Evolutionary conservation across 768 basidiomycete species (phyloP).

Genomic region (Mycena leptocephala): DNA sequence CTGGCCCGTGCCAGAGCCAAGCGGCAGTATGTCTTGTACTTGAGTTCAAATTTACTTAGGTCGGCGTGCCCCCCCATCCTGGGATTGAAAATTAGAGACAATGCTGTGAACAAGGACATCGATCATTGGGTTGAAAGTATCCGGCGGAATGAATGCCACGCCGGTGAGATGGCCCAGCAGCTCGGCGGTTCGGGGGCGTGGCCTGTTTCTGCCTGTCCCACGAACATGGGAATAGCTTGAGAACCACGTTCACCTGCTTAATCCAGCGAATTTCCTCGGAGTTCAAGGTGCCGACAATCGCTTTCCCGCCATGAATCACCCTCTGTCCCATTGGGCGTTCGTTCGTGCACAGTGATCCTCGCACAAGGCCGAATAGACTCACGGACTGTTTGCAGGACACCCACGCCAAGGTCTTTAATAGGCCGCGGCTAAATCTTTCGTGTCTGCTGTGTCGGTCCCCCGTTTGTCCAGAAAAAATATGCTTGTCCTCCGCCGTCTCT

Average conservation of each 20-base stretch:
- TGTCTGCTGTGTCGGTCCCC: background rate
- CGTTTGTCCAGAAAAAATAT: slow-evolving; percentile 39
- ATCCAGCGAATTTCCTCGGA: slow-evolving; percentile 9
- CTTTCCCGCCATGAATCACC: slow-evolving; percentile 5
- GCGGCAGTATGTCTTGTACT: too few species aligned
- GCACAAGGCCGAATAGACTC: background rate
- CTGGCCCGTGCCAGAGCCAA: too few species aligned
- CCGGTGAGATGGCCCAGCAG: too few species aligned
- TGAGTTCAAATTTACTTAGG: too few species aligned
- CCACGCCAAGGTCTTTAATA: slow-evolving; percentile 22
- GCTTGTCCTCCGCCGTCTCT: slow-evolving; percentile 44
- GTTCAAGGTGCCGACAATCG: background rate
- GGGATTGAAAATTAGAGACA: background rate
- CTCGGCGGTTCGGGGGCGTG: too few species aligned
- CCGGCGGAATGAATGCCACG: too few species aligned
- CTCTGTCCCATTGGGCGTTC: background rate
- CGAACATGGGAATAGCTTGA: background rate
- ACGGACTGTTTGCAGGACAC: background rate
- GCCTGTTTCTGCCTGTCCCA: too few species aligned
- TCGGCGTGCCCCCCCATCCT: too few species aligned
- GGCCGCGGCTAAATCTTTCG: background rate
- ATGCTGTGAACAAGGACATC: background rate
- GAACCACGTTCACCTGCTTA: background rate
- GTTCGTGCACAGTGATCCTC: background rate
- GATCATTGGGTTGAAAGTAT: too few species aligned